These are phyloP conservation scores for Penicillium lagena DNA, from an alignment of 495 filamentous ascomycete species.

Conservation along the genomic window DNA sequence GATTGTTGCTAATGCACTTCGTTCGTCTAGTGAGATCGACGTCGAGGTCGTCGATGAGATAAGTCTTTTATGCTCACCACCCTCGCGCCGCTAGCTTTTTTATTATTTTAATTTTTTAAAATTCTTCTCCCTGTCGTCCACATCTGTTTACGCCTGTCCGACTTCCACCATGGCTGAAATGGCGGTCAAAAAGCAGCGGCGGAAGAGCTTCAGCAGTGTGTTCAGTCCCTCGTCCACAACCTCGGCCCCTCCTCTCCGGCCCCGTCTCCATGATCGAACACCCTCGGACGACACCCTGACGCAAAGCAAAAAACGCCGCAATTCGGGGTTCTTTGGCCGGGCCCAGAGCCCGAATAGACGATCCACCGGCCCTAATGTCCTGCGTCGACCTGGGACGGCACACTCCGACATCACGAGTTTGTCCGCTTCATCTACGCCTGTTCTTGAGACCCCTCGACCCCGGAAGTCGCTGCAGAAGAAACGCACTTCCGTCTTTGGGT, in stretches of 20 bases:
- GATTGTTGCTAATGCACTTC: slow-evolving; percentile 4
- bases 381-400: slow-evolving; percentile 25
- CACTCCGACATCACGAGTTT: slow-evolving; percentile 19
- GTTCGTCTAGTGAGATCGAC: slow-evolving; percentile 22
- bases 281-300: slow-evolving; percentile 31
- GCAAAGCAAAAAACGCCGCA: slow-evolving; percentile 36
- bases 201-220: slow-evolving; percentile 36
- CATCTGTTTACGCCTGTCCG: background rate
- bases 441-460: slow-evolving; percentile 23
- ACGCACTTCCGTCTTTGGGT: slow-evolving; percentile 51
- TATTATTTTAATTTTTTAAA: background rate
- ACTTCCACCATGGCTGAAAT: slow-evolving; percentile 33
- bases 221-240: slow-evolving; percentile 28
- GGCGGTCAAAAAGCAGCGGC: slow-evolving; percentile 33
- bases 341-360: slow-evolving; percentile 16
- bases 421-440: slow-evolving; percentile 14
- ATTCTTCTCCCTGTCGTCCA: slow-evolving; percentile 2
- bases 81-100: slow-evolving; percentile 5
- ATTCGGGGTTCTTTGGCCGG: slow-evolving; percentile 40
- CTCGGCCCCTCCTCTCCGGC: slow-evolving; percentile 13
- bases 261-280: slow-evolving; percentile 26
- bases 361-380: slow-evolving; percentile 12
- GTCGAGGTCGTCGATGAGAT: slow-evolving; percentile 29
- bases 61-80: slow-evolving; percentile 11
- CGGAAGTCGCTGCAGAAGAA: slow-evolving; percentile 44